Evolutionary conservation across 2,329 filamentous ascomycete species (phyloP).

Genomic region (Beauveria sp.): DNA sequence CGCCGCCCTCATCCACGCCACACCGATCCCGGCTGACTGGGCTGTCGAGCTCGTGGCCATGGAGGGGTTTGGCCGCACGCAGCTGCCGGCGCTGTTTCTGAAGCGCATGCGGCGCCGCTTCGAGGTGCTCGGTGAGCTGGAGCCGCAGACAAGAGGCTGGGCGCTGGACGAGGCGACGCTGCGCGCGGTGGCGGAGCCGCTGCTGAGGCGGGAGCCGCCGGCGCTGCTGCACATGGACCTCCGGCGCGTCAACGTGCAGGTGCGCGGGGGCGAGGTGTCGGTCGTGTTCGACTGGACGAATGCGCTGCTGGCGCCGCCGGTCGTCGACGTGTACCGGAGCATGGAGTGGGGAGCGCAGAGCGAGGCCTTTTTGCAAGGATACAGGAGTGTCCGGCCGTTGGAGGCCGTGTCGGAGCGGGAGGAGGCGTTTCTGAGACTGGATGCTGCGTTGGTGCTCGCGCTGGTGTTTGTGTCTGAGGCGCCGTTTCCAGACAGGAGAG

Average conservation of each 20-base stretch:
- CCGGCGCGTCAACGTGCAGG: slow-evolving; percentile 12
- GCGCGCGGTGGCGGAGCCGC: slow-evolving; percentile 2
- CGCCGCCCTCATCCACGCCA: slow-evolving; percentile 12
- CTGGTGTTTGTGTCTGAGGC: slow-evolving; percentile 16
- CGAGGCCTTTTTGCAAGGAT: slow-evolving; percentile 12
- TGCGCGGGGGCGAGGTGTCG: not conserved
- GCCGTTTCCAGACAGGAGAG: slow-evolving; percentile 10
- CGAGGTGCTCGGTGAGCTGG: slow-evolving; percentile 2
- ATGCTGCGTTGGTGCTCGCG: slow-evolving; percentile 15
- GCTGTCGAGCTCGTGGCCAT: slow-evolving; percentile 12
- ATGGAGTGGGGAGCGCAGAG: slow-evolving; percentile 11
- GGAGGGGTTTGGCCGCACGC: slow-evolving; percentile 2
- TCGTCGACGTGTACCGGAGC: slow-evolving; percentile 13
- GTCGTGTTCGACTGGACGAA: slow-evolving; percentile 17
- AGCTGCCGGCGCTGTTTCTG: slow-evolving; percentile 4
- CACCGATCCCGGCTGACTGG: slow-evolving; percentile 8
- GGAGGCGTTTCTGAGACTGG: slow-evolving; percentile 13
- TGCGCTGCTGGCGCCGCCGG: slow-evolving; percentile 12
- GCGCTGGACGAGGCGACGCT: not conserved
- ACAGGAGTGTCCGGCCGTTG: not conserved
- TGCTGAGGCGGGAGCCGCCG: not conserved
- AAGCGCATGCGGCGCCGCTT: slow-evolving; percentile 14
- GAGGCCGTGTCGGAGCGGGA: slow-evolving; percentile 6
- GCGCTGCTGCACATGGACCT: slow-evolving; percentile 16
- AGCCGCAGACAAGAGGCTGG: slow-evolving; percentile 8